Evolutionary conservation across 805 yeast species (phyloP), one percentile per base, ranked within the genome.

Genomic region (Sugiyamaella lignohabitans): DNA sequence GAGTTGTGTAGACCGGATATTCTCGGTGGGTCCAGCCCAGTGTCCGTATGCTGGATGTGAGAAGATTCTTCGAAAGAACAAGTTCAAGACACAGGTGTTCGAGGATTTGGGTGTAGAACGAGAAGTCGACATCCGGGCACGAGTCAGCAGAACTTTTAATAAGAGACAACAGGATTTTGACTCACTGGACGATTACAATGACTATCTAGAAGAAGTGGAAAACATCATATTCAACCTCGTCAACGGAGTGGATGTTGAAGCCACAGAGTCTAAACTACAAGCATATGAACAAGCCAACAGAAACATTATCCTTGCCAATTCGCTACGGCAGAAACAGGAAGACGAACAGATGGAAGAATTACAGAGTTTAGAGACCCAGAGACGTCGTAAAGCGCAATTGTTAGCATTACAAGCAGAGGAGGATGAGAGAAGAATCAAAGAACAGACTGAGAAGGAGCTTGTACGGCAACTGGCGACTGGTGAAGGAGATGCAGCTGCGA

Each of bases 41-140:
- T 93, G 99, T 63, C 98, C 98, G 1, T 91, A 89, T 63, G 84
- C 88, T 3, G 80, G 82, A 44, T 93, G 99, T 70, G 88, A 82
- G 48, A 87, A 84, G 70, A 86, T 82, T 8, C 70, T 93, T 52
- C 72, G 98, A 55, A 86, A 85, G 72, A 87, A 87, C 66, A 79
- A 80, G 67, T 93, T 93, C 71, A 94, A 93, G 69, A 75, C 86
- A 35, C 98, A 93, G 67, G 76, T 88, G 2, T 93, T 93, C 61
- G 97, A 91, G 55, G 97, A 93, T 65, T 76, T 93, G 35, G 72
- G 65, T 5, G 95, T 93, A 2, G 99, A 93, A 64, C 76, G 84
- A 52, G 99, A 93, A 61, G 87, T 94, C 34, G 98, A 93, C 64
- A 79, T 89, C 17, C 74, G 99, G 43, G 82, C 81, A 57, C 71